A percentile compares a stretch with the other conserved stretches of the same genome.
These are phyloP conservation scores for Yamadazyma philogaea DNA, from an alignment of 805 yeast species.

Conservation along the genomic window DNA sequence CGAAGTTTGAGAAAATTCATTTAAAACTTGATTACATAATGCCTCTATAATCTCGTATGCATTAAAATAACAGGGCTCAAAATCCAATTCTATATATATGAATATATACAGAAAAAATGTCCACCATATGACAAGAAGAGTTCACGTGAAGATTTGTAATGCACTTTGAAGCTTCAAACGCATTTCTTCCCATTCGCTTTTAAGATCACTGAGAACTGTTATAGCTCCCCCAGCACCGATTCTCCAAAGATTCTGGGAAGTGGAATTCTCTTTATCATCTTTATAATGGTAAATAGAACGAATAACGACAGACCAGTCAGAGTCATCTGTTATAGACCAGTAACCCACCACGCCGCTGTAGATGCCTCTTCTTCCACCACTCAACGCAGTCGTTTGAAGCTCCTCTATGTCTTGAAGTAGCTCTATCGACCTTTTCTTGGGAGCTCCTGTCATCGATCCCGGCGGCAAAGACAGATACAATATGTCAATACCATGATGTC, in stretches of 20 bases:
- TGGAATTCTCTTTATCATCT: conserved; percentile 39
- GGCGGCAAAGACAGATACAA: conserved; percentile 84
- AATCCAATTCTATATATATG: too few relatives aligned
- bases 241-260: conserved; percentile 51
- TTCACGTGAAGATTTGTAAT: conserved; percentile 56
- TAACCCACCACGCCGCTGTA: conserved; percentile 96
- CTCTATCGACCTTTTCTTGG: conserved; percentile 89
- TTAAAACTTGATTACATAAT: conserved; percentile 2
- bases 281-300: conserved; percentile 73
- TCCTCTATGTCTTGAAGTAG: conserved; percentile 60
- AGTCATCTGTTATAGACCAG: conserved; percentile 82
- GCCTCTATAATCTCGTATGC: neutral
- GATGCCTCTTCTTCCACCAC: conserved; percentile 64
- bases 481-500: conserved; percentile 71
- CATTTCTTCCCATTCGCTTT: conserved; percentile 94
- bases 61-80: neutral
- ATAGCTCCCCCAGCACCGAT: conserved; percentile 99
- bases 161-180: conserved; percentile 74
- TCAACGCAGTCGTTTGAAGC: conserved; percentile 28
- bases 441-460: conserved; percentile 99
- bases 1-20: conserved; percentile 6
- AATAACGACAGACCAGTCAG: conserved; percentile 96
- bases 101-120: too few relatives aligned
- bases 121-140: neutral
- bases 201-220: conserved; percentile 78